Conservation (phyloP, 805 yeast species). For the Ogataea allantospora region DNA sequence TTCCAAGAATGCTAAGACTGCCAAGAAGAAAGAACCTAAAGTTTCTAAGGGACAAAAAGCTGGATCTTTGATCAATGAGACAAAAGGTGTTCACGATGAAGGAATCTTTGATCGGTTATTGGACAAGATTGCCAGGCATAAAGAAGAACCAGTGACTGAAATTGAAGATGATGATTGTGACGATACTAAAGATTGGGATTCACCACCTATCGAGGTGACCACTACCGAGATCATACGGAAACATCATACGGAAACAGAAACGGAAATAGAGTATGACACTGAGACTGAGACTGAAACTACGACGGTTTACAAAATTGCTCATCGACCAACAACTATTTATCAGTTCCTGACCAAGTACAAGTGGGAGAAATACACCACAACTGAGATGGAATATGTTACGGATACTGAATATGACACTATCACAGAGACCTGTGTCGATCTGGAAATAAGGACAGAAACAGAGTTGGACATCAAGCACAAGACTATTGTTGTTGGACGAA, state of each 20-base stretch:
- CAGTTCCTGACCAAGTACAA: slow-evolving; percentile 19
- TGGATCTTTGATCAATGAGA: too few species aligned
- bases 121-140: too few species aligned
- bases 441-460: slow-evolving; percentile 16
- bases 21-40: not conserved
- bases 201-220: slow-evolving; percentile 10
- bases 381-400: slow-evolving; percentile 16
- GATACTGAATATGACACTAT: slow-evolving; percentile 19
- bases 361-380: slow-evolving; percentile 19
- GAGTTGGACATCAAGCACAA: slow-evolving; percentile 13
- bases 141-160: not conserved
- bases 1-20: slow-evolving; percentile 1
- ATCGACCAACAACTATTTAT: slow-evolving; percentile 20
- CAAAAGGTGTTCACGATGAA: slow-evolving; percentile 6
- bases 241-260: slow-evolving; percentile 14
- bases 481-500: slow-evolving; percentile 18
- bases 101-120: slow-evolving; percentile 2
- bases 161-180: slow-evolving; percentile 17
- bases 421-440: slow-evolving; percentile 17
- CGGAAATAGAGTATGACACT: slow-evolving; percentile 19
- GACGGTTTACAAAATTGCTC: slow-evolving; percentile 19
- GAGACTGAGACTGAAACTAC: slow-evolving; percentile 20
- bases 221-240: slow-evolving; percentile 15
- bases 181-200: slow-evolving; percentile 2
- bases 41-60: too few species aligned